Evolutionary conservation across 2,329 filamentous ascomycete species (phyloP).

Genomic region (Cytospora mali): DNA sequence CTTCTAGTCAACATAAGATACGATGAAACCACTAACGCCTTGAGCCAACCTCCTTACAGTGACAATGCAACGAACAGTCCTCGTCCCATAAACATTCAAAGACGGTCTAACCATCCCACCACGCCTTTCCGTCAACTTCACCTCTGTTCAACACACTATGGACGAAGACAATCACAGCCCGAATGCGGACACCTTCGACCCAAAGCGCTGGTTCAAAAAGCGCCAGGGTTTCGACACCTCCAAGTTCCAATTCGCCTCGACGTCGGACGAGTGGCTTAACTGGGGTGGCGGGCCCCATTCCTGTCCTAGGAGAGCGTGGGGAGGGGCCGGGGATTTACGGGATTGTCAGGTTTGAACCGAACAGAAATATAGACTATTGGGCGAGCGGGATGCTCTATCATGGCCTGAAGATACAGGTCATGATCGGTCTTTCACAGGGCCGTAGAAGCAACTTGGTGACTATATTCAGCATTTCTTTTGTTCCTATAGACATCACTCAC

Average conservation of each 20-base stretch:
- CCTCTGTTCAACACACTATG: slow-evolving; percentile 28
- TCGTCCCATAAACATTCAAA: slow-evolving; percentile 15
- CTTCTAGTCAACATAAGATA: not conserved
- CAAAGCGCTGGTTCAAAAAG: slow-evolving; percentile 29
- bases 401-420: too few relatives aligned
- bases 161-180: slow-evolving; percentile 16
- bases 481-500: too few relatives aligned
- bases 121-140: slow-evolving; percentile 29
- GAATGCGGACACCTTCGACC: slow-evolving; percentile 29
- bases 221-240: slow-evolving; percentile 27
- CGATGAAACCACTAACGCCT: not conserved
- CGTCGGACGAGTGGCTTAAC: slow-evolving; percentile 30
- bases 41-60: not conserved
- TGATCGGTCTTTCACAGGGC: too few relatives aligned
- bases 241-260: slow-evolving; percentile 33
- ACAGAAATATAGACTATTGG: too few relatives aligned
- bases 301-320: slow-evolving; percentile 33
- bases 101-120: slow-evolving; percentile 30
- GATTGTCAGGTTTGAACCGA: too few relatives aligned
- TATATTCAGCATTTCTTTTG: too few relatives aligned
- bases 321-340: too few relatives aligned
- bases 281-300: slow-evolving; percentile 32
- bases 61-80: slow-evolving; percentile 8
- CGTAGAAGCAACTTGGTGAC: too few relatives aligned
- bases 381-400: too few relatives aligned